These are phyloP conservation scores for Solidago caesia DNA, from an alignment of 129 eudicot species.

Conservation along the genomic window DNA sequence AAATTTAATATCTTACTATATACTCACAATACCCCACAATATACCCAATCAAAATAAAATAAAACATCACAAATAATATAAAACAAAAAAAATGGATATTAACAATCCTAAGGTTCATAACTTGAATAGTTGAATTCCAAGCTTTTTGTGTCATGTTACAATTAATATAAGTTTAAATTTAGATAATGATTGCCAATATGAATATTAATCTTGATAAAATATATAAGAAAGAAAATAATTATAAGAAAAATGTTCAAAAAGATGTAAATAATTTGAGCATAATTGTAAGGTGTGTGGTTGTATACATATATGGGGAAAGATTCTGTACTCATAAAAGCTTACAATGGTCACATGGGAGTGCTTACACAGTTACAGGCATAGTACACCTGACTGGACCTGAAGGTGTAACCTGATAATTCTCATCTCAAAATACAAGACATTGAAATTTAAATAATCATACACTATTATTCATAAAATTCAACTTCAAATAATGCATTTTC, in stretches of 20 bases:
- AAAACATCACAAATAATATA: too few relatives aligned
- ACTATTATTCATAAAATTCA: neutral
- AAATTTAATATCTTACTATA: too few relatives aligned
- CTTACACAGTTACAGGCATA: conserved; percentile 5
- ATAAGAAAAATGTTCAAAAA: neutral
- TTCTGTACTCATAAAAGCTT: conserved; percentile 16
- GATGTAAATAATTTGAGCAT: neutral
- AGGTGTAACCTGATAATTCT: neutral
- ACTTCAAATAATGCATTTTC: neutral
- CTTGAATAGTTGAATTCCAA: neutral
- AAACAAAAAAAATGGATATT: too few relatives aligned
- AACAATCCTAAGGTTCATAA: neutral
- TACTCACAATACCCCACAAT: too few relatives aligned
- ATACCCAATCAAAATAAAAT: too few relatives aligned
- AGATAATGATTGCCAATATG: too few relatives aligned
- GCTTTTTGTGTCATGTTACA: neutral
- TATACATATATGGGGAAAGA: conserved; percentile 16
- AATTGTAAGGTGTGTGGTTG: too few relatives aligned
- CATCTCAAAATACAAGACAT: neutral
- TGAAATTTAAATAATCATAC: neutral
- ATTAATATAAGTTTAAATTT: too few relatives aligned
- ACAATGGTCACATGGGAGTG: conserved; percentile 28
- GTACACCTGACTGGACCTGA: conserved; percentile 16
- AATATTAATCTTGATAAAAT: too few relatives aligned
- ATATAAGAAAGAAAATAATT: too few relatives aligned